Percentiles rank a stretch among this genome's conserved stretches.
Conservation (phyloP, 306 rosid genomes). For the Mimosa bimucronata region DNA sequence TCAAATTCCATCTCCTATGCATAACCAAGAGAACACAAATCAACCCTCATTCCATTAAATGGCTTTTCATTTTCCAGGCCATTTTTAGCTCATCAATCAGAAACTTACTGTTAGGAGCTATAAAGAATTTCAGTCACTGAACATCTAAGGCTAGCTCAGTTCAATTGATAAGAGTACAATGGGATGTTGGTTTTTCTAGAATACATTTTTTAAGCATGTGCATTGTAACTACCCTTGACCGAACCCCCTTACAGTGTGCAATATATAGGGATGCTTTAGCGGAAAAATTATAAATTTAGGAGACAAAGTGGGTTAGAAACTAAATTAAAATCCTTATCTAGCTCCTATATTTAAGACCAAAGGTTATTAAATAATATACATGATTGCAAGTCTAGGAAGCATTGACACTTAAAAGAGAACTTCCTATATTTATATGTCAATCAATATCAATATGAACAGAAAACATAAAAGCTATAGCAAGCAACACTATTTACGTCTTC, state of each 20-base stretch:
- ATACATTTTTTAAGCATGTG: too few relatives aligned
- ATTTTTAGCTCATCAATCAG: conserved; percentile 5
- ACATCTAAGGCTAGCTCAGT: not conserved
- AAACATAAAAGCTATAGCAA: not conserved
- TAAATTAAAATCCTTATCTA: too few relatives aligned
- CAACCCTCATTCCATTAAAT: conserved; percentile 6
- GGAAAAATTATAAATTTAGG: too few relatives aligned
- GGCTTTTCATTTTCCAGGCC: conserved; percentile 4
- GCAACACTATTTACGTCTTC: not conserved
- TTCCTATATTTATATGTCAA: not conserved
- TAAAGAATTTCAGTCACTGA: not conserved
- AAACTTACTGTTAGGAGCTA: not conserved
- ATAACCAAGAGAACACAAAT: conserved; percentile 31
- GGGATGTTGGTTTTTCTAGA: not conserved
- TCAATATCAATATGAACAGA: not conserved
- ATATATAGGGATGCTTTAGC: too few relatives aligned
- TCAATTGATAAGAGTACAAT: not conserved
- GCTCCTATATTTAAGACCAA: too few relatives aligned
- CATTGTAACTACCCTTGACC: too few relatives aligned
- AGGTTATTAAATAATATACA: too few relatives aligned
- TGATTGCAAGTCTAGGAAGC: not conserved
- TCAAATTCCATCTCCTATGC: conserved; percentile 84
- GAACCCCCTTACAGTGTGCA: too few relatives aligned
- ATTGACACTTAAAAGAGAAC: not conserved
- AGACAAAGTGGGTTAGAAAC: too few relatives aligned